phyloP scores from a whole-genome alignment of 2,329 filamentous ascomycete species.

The Spiromastix sp. region DNA sequence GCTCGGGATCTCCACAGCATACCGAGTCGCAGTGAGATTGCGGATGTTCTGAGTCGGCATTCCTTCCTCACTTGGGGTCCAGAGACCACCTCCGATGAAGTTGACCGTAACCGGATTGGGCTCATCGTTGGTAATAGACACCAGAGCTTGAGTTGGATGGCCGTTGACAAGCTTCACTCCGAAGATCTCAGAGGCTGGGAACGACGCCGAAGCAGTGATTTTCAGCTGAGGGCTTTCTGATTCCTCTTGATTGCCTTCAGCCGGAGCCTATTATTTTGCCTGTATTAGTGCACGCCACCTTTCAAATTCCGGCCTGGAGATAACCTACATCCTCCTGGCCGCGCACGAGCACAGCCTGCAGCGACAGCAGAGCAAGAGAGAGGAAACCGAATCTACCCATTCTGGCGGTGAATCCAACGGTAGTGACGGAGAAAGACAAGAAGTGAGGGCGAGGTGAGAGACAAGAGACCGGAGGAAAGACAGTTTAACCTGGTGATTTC shows the following conservation, averaged over 20 bases:
- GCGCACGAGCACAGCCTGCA: slow-evolving; percentile 55
- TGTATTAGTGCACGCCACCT: no score
- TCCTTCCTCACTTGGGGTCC: slow-evolving; percentile 46
- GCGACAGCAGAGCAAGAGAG: slow-evolving; percentile 59
- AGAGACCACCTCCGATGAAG: slow-evolving; percentile 66
- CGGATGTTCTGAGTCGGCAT: slow-evolving; percentile 54
- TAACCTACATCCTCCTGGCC: slow-evolving; percentile 51
- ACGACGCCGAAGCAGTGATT: slow-evolving; percentile 47
- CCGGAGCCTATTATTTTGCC: no score
- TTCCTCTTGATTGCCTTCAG: slow-evolving; percentile 55
- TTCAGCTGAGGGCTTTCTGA: slow-evolving; percentile 51
- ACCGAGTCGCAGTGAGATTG: slow-evolving; percentile 73
- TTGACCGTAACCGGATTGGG: slow-evolving; percentile 61
- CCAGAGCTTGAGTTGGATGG: slow-evolving; percentile 67
- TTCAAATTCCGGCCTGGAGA: no score
- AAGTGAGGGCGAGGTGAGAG: slow-evolving; percentile 6
- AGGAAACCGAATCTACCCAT: slow-evolving; percentile 70
- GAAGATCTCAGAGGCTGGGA: slow-evolving; percentile 67
- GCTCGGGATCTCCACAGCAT: slow-evolving; percentile 61
- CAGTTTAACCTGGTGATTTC: no score
- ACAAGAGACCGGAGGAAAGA: slow-evolving; percentile 3
- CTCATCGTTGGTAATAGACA: slow-evolving; percentile 81
- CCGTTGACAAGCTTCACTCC: slow-evolving; percentile 95
- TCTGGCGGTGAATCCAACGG: slow-evolving; percentile 19
- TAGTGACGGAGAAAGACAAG: slow-evolving; percentile 5